These are phyloP conservation scores for Chaetomiaceae sp. DNA, from an alignment of 2,329 filamentous ascomycete genomes.

Conservation along the genomic window DNA sequence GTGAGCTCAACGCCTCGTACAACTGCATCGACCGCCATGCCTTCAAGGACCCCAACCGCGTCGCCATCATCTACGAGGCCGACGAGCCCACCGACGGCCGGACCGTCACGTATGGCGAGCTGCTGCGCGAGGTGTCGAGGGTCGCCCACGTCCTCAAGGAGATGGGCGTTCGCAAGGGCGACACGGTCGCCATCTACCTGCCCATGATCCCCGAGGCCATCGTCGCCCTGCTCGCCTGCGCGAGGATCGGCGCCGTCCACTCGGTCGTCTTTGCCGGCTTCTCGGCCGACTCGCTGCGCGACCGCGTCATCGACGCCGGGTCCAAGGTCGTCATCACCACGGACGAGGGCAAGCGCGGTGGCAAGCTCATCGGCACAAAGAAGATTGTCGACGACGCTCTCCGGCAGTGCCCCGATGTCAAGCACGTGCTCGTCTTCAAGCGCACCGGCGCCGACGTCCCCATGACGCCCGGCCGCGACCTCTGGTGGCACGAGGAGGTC, in stretches of 20 bases:
- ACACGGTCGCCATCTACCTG: conserved; percentile 94
- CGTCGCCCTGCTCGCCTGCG: conserved; percentile 83
- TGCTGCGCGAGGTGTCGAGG: conserved; percentile 85
- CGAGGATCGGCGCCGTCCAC: conserved; percentile 91
- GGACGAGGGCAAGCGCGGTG: conserved; percentile 96
- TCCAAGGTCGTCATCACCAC: conserved; percentile 94
- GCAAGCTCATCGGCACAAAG: conserved; percentile 96
- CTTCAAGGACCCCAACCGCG: conserved; percentile 86
- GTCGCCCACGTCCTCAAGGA: conserved; percentile 84
- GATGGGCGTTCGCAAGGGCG: conserved; percentile 95
- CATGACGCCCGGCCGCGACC: conserved; percentile 82
- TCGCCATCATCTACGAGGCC: conserved; percentile 98
- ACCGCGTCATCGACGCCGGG: conserved; percentile 86
- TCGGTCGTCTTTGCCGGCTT: conserved; percentile 98
- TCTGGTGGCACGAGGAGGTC: conserved; percentile 98
- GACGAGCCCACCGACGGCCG: conserved; percentile 86
- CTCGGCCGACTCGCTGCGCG: conserved; percentile 90
- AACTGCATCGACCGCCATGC: conserved; percentile 97
- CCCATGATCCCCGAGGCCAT: conserved; percentile 98
- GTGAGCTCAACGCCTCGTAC: conserved; percentile 89
- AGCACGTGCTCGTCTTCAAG: conserved; percentile 85
- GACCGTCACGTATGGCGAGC: conserved; percentile 86
- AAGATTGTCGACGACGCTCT: conserved; percentile 98
- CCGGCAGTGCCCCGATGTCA: conserved; percentile 89
- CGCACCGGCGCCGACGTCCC: conserved; percentile 90